Evolutionary conservation across 306 rosid species (phyloP).

Genomic region (Vigna unguiculata): DNA sequence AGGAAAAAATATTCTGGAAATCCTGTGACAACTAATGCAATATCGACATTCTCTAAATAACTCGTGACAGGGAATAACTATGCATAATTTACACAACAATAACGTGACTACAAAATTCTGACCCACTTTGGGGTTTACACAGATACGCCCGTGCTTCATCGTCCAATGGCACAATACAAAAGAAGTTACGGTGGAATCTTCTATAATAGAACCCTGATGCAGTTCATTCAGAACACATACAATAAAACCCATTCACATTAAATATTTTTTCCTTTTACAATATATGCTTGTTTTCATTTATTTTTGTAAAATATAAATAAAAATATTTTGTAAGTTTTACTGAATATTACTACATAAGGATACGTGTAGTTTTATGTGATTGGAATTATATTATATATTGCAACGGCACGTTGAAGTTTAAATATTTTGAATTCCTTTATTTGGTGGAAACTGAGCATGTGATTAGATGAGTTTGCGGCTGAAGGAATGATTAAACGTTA

Average conservation of each 20-base stretch:
- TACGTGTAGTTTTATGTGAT: not conserved
- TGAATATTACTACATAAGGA: not conserved
- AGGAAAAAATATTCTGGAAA: too few relatives aligned
- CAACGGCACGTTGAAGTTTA: not conserved
- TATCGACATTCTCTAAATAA: too few relatives aligned
- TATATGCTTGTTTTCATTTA: not conserved
- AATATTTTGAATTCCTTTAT: not conserved
- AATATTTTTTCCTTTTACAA: not conserved
- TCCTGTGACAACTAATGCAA: not conserved
- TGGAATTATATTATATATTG: not conserved
- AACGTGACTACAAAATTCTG: too few relatives aligned
- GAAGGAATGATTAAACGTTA: not conserved
- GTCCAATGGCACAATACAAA: not conserved
- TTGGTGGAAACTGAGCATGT: not conserved
- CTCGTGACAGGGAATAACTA: too few relatives aligned
- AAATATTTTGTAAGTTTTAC: not conserved
- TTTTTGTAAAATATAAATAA: not conserved
- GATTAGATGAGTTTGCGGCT: constrained; percentile 2
- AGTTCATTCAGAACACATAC: not conserved
- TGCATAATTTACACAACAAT: too few relatives aligned
- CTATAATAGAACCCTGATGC: not conserved
- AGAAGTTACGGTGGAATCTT: too few relatives aligned
- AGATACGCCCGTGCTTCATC: not conserved
- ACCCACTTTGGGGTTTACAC: too few relatives aligned
- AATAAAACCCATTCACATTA: not conserved